Evolutionary conservation across 2,329 filamentous ascomycete species (phyloP).

Genomic region (Coniochaeta prunicola): DNA sequence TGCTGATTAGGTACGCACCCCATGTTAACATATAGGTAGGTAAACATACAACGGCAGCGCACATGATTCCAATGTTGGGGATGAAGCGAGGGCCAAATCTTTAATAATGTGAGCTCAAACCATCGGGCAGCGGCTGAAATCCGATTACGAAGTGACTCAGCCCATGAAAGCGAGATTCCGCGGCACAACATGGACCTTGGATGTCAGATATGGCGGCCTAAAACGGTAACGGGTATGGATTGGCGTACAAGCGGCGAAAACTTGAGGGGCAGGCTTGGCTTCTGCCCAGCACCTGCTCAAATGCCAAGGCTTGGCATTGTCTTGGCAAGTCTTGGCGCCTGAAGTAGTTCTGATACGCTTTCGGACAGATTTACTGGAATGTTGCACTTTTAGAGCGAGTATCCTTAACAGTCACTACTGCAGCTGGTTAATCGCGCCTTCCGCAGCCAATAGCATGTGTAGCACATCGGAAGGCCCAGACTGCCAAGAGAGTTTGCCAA

Average conservation of each 20-base stretch:
- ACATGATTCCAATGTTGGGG: neutral
- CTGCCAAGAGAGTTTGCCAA: slow-evolving; percentile 19
- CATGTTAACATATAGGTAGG: neutral
- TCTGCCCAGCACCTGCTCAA: neutral
- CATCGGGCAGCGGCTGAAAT: no score
- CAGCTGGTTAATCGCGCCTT: slow-evolving; percentile 8
- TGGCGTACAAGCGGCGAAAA: neutral
- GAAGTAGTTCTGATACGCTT: slow-evolving; percentile 14
- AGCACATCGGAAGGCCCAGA: slow-evolving; percentile 20
- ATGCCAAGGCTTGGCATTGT: slow-evolving; percentile 19
- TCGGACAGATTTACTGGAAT: no score
- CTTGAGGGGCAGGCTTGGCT: slow-evolving; percentile 33
- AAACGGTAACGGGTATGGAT: neutral
- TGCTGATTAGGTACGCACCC: neutral
- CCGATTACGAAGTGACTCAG: neutral
- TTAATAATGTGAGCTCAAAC: neutral
- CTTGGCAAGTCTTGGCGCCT: slow-evolving; percentile 20
- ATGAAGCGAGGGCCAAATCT: no score
- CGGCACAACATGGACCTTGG: neutral
- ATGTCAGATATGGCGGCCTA: neutral
- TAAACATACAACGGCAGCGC: neutral
- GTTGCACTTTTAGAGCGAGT: neutral
- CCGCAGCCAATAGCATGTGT: slow-evolving; percentile 13
- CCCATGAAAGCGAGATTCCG: neutral
- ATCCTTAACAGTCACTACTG: slow-evolving; percentile 12